These are phyloP conservation scores for Rhodamnia rubescens DNA, from an alignment of 345 rosid genomes.

Conservation along the genomic window DNA sequence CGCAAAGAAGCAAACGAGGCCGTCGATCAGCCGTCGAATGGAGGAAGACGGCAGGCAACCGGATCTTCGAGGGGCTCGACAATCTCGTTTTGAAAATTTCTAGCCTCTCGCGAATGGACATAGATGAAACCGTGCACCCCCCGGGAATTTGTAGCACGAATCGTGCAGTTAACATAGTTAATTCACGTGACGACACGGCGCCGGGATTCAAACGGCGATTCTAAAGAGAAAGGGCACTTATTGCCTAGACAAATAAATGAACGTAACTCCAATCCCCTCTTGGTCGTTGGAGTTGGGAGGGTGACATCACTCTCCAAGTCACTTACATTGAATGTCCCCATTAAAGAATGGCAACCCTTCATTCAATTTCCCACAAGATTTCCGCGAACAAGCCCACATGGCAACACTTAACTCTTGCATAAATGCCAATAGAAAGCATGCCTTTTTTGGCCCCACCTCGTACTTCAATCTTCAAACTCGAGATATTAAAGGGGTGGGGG, in stretches of 20 bases:
- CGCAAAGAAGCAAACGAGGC: neutral
- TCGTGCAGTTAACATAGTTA: too few relatives aligned
- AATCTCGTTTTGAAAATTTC: neutral
- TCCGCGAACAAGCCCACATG: neutral
- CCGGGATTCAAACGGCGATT: neutral
- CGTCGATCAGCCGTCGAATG: rapidly evolving
- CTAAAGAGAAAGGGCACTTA: neutral
- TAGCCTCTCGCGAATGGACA: neutral
- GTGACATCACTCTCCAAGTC: neutral
- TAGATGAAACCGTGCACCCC: neutral
- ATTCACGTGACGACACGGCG: neutral
- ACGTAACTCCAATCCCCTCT: neutral
- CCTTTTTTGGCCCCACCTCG: neutral
- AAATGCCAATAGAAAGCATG: neutral
- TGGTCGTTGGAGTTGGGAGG: neutral
- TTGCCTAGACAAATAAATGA: neutral
- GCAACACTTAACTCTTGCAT: neutral
- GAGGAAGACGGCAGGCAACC: neutral
- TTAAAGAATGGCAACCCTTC: neutral
- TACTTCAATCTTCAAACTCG: neutral
- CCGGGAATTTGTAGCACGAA: too few relatives aligned
- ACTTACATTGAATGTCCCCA: neutral
- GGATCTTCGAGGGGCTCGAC: neutral
- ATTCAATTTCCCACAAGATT: neutral
- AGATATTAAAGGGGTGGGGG: neutral